Percentiles rank a stretch among this genome's conserved stretches.
Evolutionary conservation across 768 basidiomycete species (phyloP).

Genomic region (Boletales sp.): DNA sequence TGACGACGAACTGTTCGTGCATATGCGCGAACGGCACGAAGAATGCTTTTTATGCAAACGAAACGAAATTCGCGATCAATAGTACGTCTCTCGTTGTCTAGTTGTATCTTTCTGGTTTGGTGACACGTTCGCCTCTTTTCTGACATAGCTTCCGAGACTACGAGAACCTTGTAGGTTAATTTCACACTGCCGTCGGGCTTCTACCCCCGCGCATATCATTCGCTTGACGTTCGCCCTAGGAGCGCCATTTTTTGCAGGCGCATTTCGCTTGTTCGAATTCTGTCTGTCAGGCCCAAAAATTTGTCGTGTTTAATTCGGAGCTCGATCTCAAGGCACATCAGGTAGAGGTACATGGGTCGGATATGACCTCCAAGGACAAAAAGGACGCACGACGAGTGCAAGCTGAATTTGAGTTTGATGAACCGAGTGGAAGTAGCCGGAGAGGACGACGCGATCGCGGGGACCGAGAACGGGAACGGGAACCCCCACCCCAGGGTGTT

Average conservation of each 20-base stretch:
- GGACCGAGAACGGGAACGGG: constrained; percentile 51
- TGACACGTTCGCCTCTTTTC: neutral
- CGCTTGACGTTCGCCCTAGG: constrained; percentile 38
- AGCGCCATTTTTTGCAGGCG: constrained; percentile 67
- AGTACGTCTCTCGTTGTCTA: constrained; percentile 51
- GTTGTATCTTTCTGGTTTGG: neutral
- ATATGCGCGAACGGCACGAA: constrained; percentile 92
- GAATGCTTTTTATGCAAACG: constrained; percentile 95
- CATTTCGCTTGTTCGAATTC: constrained; percentile 79
- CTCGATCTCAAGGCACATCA: constrained; percentile 92
- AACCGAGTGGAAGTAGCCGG: constrained; percentile 44
- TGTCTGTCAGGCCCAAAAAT: constrained; percentile 80
- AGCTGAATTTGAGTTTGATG: constrained; percentile 65
- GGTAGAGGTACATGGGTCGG: constrained; percentile 76
- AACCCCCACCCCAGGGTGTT: constrained; percentile 21
- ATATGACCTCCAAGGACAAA: constrained; percentile 67
- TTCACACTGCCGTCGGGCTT: no score
- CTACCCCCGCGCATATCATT: neutral
- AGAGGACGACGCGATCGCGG: constrained; percentile 44
- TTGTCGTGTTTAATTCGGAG: constrained; percentile 86
- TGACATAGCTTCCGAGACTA: constrained; percentile 71
- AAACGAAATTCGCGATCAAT: constrained; percentile 74
- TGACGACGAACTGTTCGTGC: constrained; percentile 90
- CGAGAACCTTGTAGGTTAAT: constrained; percentile 57
- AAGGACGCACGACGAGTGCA: constrained; percentile 66